These are phyloP conservation scores for Cystobasidiopsis lactophilus DNA, from an alignment of 768 basidiomycete species.

Conservation along the genomic window DNA sequence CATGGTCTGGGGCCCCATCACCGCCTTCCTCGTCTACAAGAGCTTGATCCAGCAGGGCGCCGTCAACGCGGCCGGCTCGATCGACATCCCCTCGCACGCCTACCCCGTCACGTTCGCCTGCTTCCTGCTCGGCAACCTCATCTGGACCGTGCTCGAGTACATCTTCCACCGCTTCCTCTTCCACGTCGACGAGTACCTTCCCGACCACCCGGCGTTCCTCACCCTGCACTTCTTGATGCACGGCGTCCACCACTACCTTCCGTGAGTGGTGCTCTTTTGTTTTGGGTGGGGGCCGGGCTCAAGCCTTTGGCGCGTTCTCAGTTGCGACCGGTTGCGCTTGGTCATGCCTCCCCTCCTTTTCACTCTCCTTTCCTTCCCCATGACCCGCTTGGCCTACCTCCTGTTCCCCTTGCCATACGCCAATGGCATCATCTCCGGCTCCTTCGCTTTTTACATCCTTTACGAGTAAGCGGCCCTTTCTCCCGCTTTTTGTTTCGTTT, in stretches of 20 bases:
- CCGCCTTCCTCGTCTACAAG: conserved; percentile 52
- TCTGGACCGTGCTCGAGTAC: conserved; percentile 77
- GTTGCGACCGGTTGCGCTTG: conserved; percentile 41
- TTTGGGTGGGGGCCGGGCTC: not conserved
- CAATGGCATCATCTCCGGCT: conserved; percentile 74
- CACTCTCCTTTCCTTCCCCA: conserved; percentile 49
- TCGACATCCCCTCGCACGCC: conserved; percentile 16
- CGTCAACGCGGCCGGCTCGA: not conserved
- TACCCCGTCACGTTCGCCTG: conserved; percentile 35
- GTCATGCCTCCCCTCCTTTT: conserved; percentile 93
- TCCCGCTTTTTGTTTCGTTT: not conserved
- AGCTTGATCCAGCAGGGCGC: conserved; percentile 60
- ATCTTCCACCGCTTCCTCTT: conserved; percentile 85
- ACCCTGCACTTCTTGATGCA: conserved; percentile 78
- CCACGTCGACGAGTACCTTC: conserved; percentile 71
- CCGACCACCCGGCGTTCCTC: conserved; percentile 58
- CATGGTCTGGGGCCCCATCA: conserved; percentile 70
- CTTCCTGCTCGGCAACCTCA: conserved; percentile 62
- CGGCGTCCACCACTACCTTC: conserved; percentile 91
- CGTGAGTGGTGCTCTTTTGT: conserved; percentile 29
- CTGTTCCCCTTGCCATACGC: conserved; percentile 67
- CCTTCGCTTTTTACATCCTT: conserved; percentile 32
- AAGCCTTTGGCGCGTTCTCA: not conserved
- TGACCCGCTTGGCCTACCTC: conserved; percentile 59
- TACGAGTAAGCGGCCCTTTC: conserved; percentile 19